These are phyloP conservation scores for Cryptococcus wingfieldii DNA, from an alignment of 1,284 basidiomycete species.

Conservation along the genomic window DNA sequence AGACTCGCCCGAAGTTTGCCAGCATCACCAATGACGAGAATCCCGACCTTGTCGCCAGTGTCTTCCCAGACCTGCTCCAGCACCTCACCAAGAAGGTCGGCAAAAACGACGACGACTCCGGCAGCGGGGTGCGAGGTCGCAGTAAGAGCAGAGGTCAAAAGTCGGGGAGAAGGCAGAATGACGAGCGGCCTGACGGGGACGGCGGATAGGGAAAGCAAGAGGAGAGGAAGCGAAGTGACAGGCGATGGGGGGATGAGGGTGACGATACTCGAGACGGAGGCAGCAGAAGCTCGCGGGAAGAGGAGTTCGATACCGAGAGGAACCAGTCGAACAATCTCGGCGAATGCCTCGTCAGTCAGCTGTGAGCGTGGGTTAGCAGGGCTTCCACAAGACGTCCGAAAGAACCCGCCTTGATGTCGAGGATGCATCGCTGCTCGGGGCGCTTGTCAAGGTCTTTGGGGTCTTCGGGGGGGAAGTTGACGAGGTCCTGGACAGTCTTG, in stretches of 20 bases:
- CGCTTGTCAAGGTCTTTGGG: background rate
- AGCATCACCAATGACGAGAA: slow-evolving; percentile 37
- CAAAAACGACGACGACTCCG: slow-evolving; percentile 34
- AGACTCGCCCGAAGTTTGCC: slow-evolving; percentile 6
- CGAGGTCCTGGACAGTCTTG: slow-evolving; percentile 38
- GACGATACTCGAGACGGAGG: slow-evolving; percentile 23
- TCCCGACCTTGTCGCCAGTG: slow-evolving; percentile 11
- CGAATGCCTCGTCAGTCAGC: slow-evolving; percentile 32
- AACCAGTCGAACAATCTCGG: slow-evolving; percentile 33
- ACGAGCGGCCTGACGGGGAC: slow-evolving; percentile 28
- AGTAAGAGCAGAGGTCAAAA: slow-evolving; percentile 22
- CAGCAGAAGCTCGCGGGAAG: slow-evolving; percentile 26
- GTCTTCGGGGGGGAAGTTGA: slow-evolving; percentile 15
- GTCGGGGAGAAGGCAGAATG: slow-evolving; percentile 25
- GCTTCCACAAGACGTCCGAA: background rate
- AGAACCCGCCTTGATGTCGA: slow-evolving; percentile 33
- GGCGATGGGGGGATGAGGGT: slow-evolving; percentile 37
- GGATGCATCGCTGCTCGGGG: slow-evolving; percentile 27
- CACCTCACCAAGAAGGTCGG: slow-evolving; percentile 24
- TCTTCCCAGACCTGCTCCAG: slow-evolving; percentile 31
- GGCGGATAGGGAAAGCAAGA: slow-evolving; percentile 36
- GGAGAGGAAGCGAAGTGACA: slow-evolving; percentile 29
- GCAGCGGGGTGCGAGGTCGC: slow-evolving; percentile 23
- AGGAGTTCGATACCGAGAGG: slow-evolving; percentile 35
- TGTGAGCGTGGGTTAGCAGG: slow-evolving; percentile 12